Evolutionary conservation across 139 green algal genomes (phyloP), one percentile per base, ranked within the genome.

Genomic region (Chlamydomonas eustigma): DNA sequence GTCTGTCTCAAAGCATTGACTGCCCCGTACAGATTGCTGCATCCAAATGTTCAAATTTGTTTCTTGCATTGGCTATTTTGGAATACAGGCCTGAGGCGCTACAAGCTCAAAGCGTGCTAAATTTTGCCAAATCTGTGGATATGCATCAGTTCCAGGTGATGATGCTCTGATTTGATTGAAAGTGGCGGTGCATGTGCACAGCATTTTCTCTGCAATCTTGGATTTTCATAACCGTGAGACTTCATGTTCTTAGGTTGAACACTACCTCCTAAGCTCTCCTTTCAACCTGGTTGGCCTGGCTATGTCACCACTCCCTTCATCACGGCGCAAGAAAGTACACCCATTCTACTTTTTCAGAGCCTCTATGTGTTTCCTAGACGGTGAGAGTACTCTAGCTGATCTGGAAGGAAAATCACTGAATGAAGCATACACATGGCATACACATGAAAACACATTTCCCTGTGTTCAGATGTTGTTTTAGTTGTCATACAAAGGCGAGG

Each of bases 261-360:
- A 67, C 74, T 39, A 76, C 37, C 70, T 84, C 28, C 37, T 80
- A 28, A 81, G 79, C 75, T 76, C 79, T 3, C 79, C 79, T 24
- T 81, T 84, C 63, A 76, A 51, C 70, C 51, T 84, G 36, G 8
- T 51, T 8, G 44, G 67, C 0, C 4, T 70, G 18, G 3, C 4
- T 32, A 37, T 78, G 6, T 67, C 28, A 5, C 32, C 30, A 3
- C 24, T 75, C 35, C 77, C 77, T 1, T 0, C 24, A 25, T 64
- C 63, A 30, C 38, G 2, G 28, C 71, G 71, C 22, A 2, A 28
- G 32, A 82, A 78, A 38, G 3, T 82, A 0, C 39, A 69, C 44
- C 44, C 69, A 35, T 44, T 38, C 35, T 30, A 28, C 69, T 65
- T 4, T 30, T 64, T 31, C 69, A n/a, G 25, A 37, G 4, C 34